A percentile compares a stretch with the other conserved stretches of the same genome.
phyloP scores from a whole-genome alignment of 2,329 filamentous ascomycete species.

The Emydomyces testavorans region DNA sequence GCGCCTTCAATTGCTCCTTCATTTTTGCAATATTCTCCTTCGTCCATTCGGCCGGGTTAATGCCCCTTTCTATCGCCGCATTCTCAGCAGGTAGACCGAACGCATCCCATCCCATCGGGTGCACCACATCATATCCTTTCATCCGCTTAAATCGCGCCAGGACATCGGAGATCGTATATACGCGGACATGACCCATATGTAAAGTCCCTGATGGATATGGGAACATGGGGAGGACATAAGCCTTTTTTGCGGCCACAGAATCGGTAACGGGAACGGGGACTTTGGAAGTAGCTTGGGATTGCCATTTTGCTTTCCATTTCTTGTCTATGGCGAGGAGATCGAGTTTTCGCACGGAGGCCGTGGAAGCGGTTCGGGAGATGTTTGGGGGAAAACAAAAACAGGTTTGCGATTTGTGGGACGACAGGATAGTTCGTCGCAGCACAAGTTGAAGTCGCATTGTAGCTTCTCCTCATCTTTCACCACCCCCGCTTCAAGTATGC shows the following conservation, averaged over 20 bases:
- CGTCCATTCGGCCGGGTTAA: slow-evolving; percentile 71
- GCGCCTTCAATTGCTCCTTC: slow-evolving; percentile 66
- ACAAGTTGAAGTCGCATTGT: slow-evolving; percentile 7
- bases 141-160: slow-evolving; percentile 64
- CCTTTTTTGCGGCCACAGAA: slow-evolving; percentile 26
- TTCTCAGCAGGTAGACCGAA: slow-evolving; percentile 88
- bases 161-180: slow-evolving; percentile 84
- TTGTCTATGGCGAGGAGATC: slow-evolving; percentile 39
- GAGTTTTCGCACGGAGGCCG: slow-evolving; percentile 22
- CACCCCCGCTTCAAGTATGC: not conserved
- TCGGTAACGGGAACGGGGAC: slow-evolving; percentile 7
- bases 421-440: not conserved
- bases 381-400: not conserved
- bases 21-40: slow-evolving; percentile 67
- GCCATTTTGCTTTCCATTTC: slow-evolving; percentile 47
- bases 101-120: slow-evolving; percentile 93
- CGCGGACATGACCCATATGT: slow-evolving; percentile 75
- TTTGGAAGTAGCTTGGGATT: slow-evolving; percentile 15
- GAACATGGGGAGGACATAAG: slow-evolving; percentile 81
- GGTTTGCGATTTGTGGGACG: not conserved
- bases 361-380: slow-evolving; percentile 19
- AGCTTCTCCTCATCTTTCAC: slow-evolving; percentile 1
- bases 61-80: slow-evolving; percentile 70
- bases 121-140: slow-evolving; percentile 61
- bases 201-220: slow-evolving; percentile 80